A percentile compares a stretch with the other conserved stretches of the same genome.
These are phyloP conservation scores for Sporormia fimetaria DNA, from an alignment of 495 filamentous ascomycete genomes.

Conservation along the genomic window DNA sequence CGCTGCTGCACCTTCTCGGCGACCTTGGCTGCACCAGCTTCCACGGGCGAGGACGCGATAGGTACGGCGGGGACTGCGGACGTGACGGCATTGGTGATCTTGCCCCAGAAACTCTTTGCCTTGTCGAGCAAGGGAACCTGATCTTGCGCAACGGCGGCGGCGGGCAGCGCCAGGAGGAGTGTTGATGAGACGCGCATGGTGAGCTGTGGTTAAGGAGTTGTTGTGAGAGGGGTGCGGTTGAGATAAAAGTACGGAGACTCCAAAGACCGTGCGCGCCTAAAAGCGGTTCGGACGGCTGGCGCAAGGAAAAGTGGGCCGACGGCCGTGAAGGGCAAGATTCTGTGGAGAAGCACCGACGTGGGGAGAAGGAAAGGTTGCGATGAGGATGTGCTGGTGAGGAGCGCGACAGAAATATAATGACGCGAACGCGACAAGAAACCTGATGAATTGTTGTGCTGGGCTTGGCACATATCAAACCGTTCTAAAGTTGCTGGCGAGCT, in stretches of 20 bases:
- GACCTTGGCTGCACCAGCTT: constrained; percentile 44
- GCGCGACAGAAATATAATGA: too few species aligned
- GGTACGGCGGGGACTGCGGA: constrained; percentile 34
- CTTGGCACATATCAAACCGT: too few species aligned
- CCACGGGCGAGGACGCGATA: constrained; percentile 37
- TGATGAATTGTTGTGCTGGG: too few species aligned
- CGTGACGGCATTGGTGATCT: constrained; percentile 49
- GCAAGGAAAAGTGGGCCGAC: too few species aligned
- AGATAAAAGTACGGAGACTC: neutral
- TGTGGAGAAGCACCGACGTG: too few species aligned
- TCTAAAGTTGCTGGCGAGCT: too few species aligned
- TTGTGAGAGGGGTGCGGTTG: neutral
- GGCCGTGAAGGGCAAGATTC: too few species aligned
- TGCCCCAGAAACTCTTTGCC: constrained; percentile 53
- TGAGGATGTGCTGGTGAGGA: too few species aligned
- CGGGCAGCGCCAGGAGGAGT: constrained; percentile 54
- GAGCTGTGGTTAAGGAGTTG: constrained; percentile 20
- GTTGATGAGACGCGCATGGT: constrained; percentile 63
- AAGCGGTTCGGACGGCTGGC: constrained; percentile 4
- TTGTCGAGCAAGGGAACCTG: constrained; percentile 62
- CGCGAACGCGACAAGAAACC: too few species aligned
- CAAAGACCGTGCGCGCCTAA: neutral
- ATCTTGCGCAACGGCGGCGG: constrained; percentile 60
- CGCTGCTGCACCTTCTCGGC: constrained; percentile 40
- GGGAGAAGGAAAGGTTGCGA: too few species aligned